Base-by-base conservation (phyloP, 805 yeast species). In the Huiozyma naganishii region DNA sequence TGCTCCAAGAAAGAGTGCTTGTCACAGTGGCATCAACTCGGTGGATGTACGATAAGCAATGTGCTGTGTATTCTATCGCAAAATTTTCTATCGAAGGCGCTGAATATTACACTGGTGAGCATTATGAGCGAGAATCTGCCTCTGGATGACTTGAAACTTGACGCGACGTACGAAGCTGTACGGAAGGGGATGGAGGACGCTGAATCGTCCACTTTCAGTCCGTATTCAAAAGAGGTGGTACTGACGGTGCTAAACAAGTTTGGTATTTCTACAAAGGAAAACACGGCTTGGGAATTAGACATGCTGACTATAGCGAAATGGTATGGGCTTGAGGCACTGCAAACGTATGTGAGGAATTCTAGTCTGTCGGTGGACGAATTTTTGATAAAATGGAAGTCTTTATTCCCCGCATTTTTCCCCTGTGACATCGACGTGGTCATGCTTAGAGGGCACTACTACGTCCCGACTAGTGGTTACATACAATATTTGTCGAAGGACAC, bases 371-470 rank as follows among this genome's bases (percentile, higher is more conserved):
- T 64, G 0, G 74, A 75, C 36, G 86, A 81, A 46, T 76, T 87
- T 53, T 53, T 79, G 46, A 69, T 83, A 40, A 71, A 73, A 42
- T 76, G 89, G 79, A 76, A 78, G 52, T 67, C 79, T 1, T 64
- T 71, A 6, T 68, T 84, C 36, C 89, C 92, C 2, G 72, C 77
- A 7, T 72, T 76, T 59, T 72, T 77, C 65, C 77, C 73, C 40
- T 73, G 80, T 36, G 73, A 80, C 13, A 66, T 83, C 11, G 80
- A 78, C 45, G 49, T 83, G 11, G 56, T 63, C 4, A 61, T 74
- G 49, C 65, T 86, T 13, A 53, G 63, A 29, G 95, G 94, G 0
- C 52, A 70, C 52, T 81, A 62, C 54, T 72, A 67, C 34, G 65
- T 70, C 17, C 80, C 83, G 5, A 48, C 66, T 5, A 59, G 53